These are phyloP conservation scores for Colletotrichum paranaense DNA, from an alignment of 2,329 filamentous ascomycete species.

Conservation along the genomic window DNA sequence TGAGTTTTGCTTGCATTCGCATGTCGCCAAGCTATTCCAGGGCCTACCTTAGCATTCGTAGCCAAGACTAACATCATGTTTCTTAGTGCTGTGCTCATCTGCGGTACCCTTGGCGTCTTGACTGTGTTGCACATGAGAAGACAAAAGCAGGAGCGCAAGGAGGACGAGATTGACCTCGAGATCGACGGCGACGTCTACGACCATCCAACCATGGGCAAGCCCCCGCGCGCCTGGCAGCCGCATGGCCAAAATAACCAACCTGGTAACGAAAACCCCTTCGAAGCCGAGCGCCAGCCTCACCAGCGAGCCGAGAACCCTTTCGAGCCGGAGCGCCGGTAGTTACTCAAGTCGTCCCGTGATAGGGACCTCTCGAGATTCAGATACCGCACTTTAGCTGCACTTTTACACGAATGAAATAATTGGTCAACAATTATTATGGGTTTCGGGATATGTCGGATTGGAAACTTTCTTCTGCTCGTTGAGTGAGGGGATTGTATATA, in stretches of 20 bases:
- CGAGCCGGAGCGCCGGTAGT: constrained; percentile 27
- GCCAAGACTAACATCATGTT: not conserved
- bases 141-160: constrained; percentile 20
- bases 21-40: not conserved
- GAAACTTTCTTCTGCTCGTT: not conserved
- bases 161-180: constrained; percentile 25
- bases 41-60: not conserved
- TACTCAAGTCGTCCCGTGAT: not conserved
- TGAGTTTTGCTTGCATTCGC: too few species aligned
- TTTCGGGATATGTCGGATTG: not conserved
- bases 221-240: constrained; percentile 28
- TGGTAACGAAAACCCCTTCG: constrained; percentile 14
- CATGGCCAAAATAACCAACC: constrained; percentile 7
- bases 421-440: not conserved
- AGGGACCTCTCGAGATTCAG: not conserved
- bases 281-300: constrained; percentile 15
- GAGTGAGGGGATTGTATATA: not conserved
- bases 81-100: constrained; percentile 23
- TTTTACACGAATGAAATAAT: not conserved
- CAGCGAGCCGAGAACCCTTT: constrained; percentile 27
- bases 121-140: constrained; percentile 23
- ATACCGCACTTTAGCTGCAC: not conserved
- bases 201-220: constrained; percentile 32
- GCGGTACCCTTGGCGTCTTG: constrained; percentile 3
- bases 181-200: constrained; percentile 31